A percentile compares a stretch with the other conserved stretches of the same genome.
phyloP scores from a whole-genome alignment of 495 filamentous ascomycete genomes.

The Tuber indicum region DNA sequence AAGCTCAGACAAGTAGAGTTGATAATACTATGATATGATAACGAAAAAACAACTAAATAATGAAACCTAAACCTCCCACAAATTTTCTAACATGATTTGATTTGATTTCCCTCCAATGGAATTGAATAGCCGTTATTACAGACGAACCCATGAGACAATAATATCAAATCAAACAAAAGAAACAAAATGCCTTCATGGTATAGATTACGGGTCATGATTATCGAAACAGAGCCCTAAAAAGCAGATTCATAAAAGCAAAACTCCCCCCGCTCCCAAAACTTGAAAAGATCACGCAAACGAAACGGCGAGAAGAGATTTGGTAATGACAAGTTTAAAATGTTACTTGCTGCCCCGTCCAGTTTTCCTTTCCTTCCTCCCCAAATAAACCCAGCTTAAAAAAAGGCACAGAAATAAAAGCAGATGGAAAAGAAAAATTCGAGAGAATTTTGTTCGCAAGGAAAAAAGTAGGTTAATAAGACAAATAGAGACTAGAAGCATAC shows the following conservation, averaged over 20 bases:
- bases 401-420: slow-evolving; percentile 6
- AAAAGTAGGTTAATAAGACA: slow-evolving; percentile 13
- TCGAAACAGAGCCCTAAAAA: background rate
- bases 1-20: background rate
- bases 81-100: slow-evolving; percentile 1
- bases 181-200: slow-evolving; percentile 14
- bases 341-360: background rate
- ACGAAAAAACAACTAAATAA: background rate
- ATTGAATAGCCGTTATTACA: background rate
- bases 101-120: background rate
- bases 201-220: slow-evolving; percentile 11
- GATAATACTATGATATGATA: background rate
- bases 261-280: slow-evolving; percentile 2
- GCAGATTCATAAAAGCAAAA: background rate
- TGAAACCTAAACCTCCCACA: slow-evolving; percentile 6
- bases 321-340: slow-evolving; percentile 2
- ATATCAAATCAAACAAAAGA: slow-evolving; percentile 15
- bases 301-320: background rate
- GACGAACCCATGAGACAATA: slow-evolving; percentile 23
- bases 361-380: background rate
- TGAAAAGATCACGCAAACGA: background rate
- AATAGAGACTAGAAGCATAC: background rate
- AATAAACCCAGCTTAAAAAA: slow-evolving; percentile 18
- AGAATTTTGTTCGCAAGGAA: slow-evolving; percentile 13
- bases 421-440: slow-evolving; percentile 15